Evolutionary conservation across 805 yeast species (phyloP).

Genomic region (Kregervanrija delftensis): DNA sequence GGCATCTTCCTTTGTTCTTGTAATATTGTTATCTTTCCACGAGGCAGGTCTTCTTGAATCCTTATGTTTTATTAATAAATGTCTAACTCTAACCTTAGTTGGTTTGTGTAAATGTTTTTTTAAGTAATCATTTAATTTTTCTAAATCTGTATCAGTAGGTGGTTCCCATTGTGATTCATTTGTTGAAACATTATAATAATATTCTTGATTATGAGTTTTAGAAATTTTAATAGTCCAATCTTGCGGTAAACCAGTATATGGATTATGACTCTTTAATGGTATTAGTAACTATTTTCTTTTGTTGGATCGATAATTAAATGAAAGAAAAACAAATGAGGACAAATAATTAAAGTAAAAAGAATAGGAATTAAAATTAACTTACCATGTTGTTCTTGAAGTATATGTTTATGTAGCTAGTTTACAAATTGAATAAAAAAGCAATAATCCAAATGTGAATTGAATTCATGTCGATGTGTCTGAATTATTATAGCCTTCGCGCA

Average conservation of each 20-base stretch:
- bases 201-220: slow-evolving; percentile 76
- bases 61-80: slow-evolving; percentile 74
- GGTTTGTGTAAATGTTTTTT: slow-evolving; percentile 41
- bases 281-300: neutral
- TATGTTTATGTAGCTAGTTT: too few species aligned
- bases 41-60: slow-evolving; percentile 87
- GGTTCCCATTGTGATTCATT: slow-evolving; percentile 85
- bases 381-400: neutral
- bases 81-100: slow-evolving; percentile 71
- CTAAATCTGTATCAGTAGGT: slow-evolving; percentile 74
- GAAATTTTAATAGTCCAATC: slow-evolving; percentile 81
- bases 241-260: slow-evolving; percentile 71
- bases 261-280: neutral
- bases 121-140: slow-evolving; percentile 50
- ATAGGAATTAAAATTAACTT: neutral
- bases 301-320: neutral
- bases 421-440: too few species aligned
- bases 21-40: slow-evolving; percentile 72
- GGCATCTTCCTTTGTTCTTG: slow-evolving; percentile 81
- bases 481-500: too few species aligned
- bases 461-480: too few species aligned
- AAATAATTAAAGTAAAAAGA: neutral
- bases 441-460: too few species aligned
- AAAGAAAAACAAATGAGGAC: neutral
- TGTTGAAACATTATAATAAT: slow-evolving; percentile 65